Evolutionary conservation across 176 grass and related monocot species (phyloP).

Genomic region (Pharus latifolius): DNA sequence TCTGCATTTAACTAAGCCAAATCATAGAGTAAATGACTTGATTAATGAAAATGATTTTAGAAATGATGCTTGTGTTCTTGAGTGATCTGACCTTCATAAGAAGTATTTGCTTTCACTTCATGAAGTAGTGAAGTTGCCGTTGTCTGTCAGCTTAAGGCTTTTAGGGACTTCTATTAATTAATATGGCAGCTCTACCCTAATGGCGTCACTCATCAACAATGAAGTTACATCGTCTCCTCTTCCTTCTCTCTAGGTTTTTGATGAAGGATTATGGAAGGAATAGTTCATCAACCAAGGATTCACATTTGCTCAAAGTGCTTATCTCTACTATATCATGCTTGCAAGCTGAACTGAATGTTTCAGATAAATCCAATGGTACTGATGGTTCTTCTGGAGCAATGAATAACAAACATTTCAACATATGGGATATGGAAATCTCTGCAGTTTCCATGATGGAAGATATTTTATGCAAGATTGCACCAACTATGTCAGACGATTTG

Average conservation of each 20-base stretch:
- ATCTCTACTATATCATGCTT: conserved; percentile 55
- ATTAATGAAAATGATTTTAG: too few relatives aligned
- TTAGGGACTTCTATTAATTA: background rate
- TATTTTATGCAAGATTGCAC: conserved; percentile 45
- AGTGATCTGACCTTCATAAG: too few relatives aligned
- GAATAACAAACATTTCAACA: conserved; percentile 27
- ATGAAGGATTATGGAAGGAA: conserved; percentile 48
- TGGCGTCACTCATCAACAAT: background rate
- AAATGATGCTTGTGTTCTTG: too few relatives aligned
- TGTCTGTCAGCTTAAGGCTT: too few relatives aligned
- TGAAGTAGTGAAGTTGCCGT: background rate
- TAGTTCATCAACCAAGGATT: conserved; percentile 47
- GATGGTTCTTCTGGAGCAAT: conserved; percentile 24
- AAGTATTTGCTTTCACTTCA: background rate
- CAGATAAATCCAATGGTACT: conserved; percentile 39
- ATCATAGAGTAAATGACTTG: background rate
- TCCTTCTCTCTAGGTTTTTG: conserved; percentile 35
- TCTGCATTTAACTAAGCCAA: background rate
- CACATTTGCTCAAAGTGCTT: conserved; percentile 38
- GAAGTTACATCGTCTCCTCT: conserved; percentile 3
- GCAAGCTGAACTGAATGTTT: conserved; percentile 51
- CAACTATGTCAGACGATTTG: conserved; percentile 49
- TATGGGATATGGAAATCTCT: conserved; percentile 79
- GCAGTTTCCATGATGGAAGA: conserved; percentile 69
- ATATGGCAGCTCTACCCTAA: background rate